Conservation (phyloP, 108 stramenopile species). For the Cylindrotheca fusiformis region DNA sequence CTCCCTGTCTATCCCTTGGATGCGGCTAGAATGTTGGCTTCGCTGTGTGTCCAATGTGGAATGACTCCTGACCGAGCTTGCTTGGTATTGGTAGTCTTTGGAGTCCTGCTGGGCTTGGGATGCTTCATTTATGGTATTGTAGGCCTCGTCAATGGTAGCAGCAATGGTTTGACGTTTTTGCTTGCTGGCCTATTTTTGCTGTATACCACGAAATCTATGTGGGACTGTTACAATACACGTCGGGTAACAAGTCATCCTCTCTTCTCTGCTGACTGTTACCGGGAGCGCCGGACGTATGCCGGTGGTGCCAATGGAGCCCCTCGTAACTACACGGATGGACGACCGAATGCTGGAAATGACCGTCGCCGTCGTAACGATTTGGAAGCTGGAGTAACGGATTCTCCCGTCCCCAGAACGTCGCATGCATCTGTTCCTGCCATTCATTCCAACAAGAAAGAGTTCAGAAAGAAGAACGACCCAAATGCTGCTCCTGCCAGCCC, state of each 20-base stretch:
- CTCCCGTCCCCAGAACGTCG: not conserved
- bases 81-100: conserved; percentile 3
- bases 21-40: conserved; percentile 20
- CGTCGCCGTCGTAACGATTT: not conserved
- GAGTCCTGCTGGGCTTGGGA: not conserved
- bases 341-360: not conserved
- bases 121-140: conserved; percentile 3
- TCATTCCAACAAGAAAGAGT: not conserved
- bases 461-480: not conserved
- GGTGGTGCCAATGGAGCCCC: not conserved
- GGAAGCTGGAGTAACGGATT: not conserved
- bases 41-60: not conserved
- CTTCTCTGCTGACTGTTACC: not conserved
- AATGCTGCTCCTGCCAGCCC: not conserved
- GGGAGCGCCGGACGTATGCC: not conserved
- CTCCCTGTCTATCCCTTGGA: conserved; percentile 21
- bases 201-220: not conserved
- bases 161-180: not conserved
- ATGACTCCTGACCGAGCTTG: not conserved
- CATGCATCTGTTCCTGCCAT: not conserved
- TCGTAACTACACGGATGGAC: not conserved
- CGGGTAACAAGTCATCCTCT: not conserved
- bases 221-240: not conserved
- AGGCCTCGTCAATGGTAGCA: not conserved
- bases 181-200: not conserved